Evolutionary conservation across 805 yeast genomes (phyloP), one percentile per base, ranked within the genome.

Genomic region (Helenozyma baotianmanensis): DNA sequence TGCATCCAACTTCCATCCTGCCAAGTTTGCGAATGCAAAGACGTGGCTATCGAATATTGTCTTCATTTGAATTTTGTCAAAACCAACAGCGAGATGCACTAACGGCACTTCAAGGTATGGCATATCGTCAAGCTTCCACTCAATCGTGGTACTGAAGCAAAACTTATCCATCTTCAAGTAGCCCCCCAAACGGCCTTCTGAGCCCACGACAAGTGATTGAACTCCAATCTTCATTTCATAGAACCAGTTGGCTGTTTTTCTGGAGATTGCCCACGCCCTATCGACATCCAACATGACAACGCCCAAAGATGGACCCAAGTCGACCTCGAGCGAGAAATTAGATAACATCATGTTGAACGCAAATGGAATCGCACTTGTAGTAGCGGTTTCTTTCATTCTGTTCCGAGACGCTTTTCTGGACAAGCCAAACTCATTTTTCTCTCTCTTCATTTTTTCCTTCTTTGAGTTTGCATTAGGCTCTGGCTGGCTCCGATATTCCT

Each of bases 301-400:
- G 13, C 97, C 97, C 23, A 90, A 59, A 0, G 96, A 77, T 26
- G 83, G 82, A 0, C 97, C 97, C 39, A 90, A 68, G 45, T 88
- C 94, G 14, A 86, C 76, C 19, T 66, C 70, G 4, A 81, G 70
- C 0, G 61, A 54, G 1, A 80, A 58, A 36, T 76, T 74, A 0
- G 66, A 48, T 3, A 89, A 56, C 9, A 77, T 60, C 17, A 83
- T 54, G 9, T 81, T 75, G 19, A 82, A 54, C 11, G 76, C 68
- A 85, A 94, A 83, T 0, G 96, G 92, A 27, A 86, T 62, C 0
- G 89, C 77, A 16, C 73, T 66, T 0, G 85, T 72, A 0, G 77
- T 64, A 0, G 83, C 66, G 2, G 77, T 87, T 33, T 74, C 74
- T 34, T 71, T 74, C 39, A 77, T 65, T 36, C 73, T 17, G 5